Conservation (phyloP, 768 basidiomycete genomes). For the Nidularia pulvinata region DNA sequence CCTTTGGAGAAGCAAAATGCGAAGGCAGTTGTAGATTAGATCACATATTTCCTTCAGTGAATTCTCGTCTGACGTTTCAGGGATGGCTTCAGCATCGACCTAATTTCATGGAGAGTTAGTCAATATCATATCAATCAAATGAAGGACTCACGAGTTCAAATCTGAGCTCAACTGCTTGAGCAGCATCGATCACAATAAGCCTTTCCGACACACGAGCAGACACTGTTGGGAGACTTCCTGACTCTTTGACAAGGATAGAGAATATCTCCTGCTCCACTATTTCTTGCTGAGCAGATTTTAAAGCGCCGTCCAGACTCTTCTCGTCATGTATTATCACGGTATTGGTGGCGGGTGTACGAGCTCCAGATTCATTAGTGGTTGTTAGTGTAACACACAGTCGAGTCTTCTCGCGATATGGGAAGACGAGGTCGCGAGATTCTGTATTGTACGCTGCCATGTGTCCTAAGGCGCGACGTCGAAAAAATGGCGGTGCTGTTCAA, state of each 20-base stretch:
- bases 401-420: constrained; percentile 64
- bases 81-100: too few species aligned
- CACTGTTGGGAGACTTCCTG: constrained; percentile 73
- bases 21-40: constrained; percentile 65
- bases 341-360: constrained; percentile 32
- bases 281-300: constrained; percentile 67
- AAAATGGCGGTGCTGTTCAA: constrained; percentile 55
- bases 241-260: constrained; percentile 69
- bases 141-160: constrained; percentile 61
- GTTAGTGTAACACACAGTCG: constrained; percentile 62
- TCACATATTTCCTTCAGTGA: constrained; percentile 42
- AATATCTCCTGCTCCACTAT: constrained; percentile 84
- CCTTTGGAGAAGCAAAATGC: constrained; percentile 61
- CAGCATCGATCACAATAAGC: constrained; percentile 75
- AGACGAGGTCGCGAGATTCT: constrained; percentile 44
- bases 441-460: constrained; percentile 54
- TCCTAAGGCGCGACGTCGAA: constrained; percentile 72
- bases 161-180: constrained; percentile 63
- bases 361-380: constrained; percentile 27
- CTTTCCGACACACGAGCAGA: constrained; percentile 80
- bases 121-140: neutral
- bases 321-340: constrained; percentile 22
- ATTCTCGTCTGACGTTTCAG: too few species aligned
- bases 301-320: constrained; percentile 43
- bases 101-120: too few species aligned